Conservation (phyloP, 2,329 filamentous ascomycete species). For the Aspergillus costaricaensis region DNA sequence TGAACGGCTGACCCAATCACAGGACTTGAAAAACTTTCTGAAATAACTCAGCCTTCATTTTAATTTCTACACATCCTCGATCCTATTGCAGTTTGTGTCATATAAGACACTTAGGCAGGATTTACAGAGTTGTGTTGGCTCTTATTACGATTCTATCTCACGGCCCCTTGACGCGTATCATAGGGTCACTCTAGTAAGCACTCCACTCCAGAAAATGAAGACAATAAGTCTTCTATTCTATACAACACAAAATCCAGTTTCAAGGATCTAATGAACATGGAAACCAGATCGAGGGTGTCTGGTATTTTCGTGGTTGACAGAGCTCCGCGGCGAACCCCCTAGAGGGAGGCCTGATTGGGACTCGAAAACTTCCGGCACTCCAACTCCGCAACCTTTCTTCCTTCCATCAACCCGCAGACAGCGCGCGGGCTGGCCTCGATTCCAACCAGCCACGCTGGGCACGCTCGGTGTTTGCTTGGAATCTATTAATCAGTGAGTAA, state of each 20-base stretch:
- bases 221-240: background rate
- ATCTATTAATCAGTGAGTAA: conserved; percentile 28
- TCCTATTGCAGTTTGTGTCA: background rate
- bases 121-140: background rate
- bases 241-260: background rate
- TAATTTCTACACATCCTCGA: background rate
- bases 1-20: conserved; percentile 3
- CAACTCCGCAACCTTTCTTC: conserved; percentile 31
- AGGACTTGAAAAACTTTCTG: background rate
- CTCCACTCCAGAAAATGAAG: background rate
- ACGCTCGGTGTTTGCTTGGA: conserved; percentile 30
- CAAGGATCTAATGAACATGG: conserved; percentile 7
- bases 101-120: background rate
- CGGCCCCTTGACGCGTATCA: background rate
- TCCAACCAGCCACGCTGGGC: conserved; percentile 35
- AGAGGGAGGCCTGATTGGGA: conserved; percentile 28
- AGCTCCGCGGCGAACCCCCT: conserved; percentile 25
- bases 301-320: conserved; percentile 20
- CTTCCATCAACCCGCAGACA: conserved; percentile 32
- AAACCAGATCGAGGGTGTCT: conserved; percentile 11
- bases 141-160: conserved; percentile 2
- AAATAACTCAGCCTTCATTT: background rate
- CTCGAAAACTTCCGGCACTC: conserved; percentile 32
- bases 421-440: conserved; percentile 35
- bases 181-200: background rate